Evolutionary conservation across 192 early-diverging fungal genomes (phyloP).

Genomic region (Coemansia furcata): DNA sequence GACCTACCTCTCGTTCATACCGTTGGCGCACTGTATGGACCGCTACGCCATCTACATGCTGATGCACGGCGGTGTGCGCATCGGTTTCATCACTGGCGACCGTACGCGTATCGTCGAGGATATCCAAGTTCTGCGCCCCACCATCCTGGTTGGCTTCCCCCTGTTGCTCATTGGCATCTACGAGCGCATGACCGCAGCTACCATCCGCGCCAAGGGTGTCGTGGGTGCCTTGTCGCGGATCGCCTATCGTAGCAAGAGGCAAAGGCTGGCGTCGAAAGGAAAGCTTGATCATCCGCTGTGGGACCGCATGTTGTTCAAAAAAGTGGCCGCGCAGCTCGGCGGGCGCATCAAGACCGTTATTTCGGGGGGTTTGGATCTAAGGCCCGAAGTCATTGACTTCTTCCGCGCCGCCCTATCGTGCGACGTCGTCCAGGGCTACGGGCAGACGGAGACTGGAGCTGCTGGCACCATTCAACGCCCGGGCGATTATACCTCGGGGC

Average conservation of each 20-base stretch:
- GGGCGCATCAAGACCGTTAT: constrained; percentile 71
- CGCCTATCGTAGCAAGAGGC: constrained; percentile 55
- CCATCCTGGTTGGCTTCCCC: constrained; percentile 68
- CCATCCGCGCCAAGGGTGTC: no score
- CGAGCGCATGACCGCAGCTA: constrained; percentile 40
- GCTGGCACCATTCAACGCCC: constrained; percentile 47
- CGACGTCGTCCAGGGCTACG: no score
- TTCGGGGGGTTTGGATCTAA: constrained; percentile 62
- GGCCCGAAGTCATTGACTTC: constrained; percentile 68
- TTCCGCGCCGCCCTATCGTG: no score
- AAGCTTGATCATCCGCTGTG: not conserved
- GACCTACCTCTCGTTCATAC: constrained; percentile 57
- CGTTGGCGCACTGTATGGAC: constrained; percentile 82
- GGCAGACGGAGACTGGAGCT: constrained; percentile 59
- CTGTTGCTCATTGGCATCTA: constrained; percentile 80
- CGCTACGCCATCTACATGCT: constrained; percentile 54
- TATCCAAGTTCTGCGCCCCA: constrained; percentile 68
- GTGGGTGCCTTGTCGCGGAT: not conserved
- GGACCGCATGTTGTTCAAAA: constrained; percentile 21
- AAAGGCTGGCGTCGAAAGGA: constrained; percentile 55
- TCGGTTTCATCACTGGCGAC: constrained; percentile 79
- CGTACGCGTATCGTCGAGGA: constrained; percentile 70
- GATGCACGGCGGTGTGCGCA: constrained; percentile 53
- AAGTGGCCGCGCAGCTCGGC: constrained; percentile 70
- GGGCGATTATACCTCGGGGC: constrained; percentile 58